A percentile compares a stretch with the other conserved stretches of the same genome.
phyloP scores from a whole-genome alignment of 106 monocot genomes.

The Agapanthus africanus region DNA sequence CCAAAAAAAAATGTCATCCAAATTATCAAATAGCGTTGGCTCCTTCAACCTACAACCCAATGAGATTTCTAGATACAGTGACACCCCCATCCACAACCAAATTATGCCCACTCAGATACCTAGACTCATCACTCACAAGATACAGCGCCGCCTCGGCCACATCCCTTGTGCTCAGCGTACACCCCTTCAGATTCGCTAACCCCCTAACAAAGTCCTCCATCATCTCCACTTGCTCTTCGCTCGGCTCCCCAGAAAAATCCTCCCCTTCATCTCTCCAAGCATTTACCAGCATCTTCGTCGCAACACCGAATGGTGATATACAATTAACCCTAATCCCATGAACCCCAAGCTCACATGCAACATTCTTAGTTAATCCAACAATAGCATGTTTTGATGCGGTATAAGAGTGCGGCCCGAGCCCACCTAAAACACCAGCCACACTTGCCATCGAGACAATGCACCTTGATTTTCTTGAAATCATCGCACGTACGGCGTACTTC shows the following conservation, averaged over 20 bases:
- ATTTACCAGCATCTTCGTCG: slow-evolving; percentile 35
- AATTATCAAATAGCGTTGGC: no score
- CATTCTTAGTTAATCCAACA: slow-evolving; percentile 43
- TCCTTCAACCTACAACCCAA: slow-evolving; percentile 31
- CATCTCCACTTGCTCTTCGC: slow-evolving; percentile 28
- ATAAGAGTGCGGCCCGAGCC: slow-evolving; percentile 46
- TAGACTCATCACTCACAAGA: slow-evolving; percentile 48
- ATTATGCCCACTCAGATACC: slow-evolving; percentile 57
- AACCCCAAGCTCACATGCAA: slow-evolving; percentile 40
- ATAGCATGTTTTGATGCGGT: slow-evolving; percentile 54
- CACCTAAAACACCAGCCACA: slow-evolving; percentile 38
- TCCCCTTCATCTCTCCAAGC: slow-evolving; percentile 26
- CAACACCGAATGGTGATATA: slow-evolving; percentile 49
- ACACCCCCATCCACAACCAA: slow-evolving; percentile 57
- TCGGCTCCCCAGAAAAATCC: not conserved
- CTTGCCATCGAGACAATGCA: slow-evolving; percentile 46
- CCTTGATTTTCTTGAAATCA: slow-evolving; percentile 26
- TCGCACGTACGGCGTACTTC: slow-evolving; percentile 43
- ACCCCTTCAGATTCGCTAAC: slow-evolving; percentile 32
- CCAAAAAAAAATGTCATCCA: no score
- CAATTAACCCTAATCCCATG: slow-evolving; percentile 49
- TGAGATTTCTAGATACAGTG: slow-evolving; percentile 28
- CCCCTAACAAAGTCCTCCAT: slow-evolving; percentile 36
- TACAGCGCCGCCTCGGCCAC: slow-evolving; percentile 46
- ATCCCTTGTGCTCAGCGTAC: slow-evolving; percentile 24